Base-by-base conservation (phyloP, 768 basidiomycete genomes). In the Ramaria sp. region DNA sequence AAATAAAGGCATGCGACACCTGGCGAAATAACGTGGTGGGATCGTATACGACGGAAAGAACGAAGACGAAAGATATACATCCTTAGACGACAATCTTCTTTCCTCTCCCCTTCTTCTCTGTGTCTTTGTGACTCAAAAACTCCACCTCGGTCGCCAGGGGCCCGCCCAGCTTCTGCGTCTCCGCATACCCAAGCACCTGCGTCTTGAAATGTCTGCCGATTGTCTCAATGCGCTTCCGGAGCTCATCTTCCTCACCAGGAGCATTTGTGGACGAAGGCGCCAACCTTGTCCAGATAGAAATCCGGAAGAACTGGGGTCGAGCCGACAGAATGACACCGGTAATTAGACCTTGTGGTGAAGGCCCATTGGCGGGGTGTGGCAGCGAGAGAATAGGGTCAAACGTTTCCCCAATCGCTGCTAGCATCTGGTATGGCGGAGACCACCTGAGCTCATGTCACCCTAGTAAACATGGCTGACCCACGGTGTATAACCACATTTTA, bases 401-500 rank as follows among this genome's bases (percentile, higher is more conserved):
- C 0, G 93, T 99, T 73, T 99, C 96, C 53, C 96, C 96, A 62
- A 99, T 99, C 46, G 95, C 96, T 59, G 96, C 96, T 58, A 99
- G 83, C 95, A 98, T 97, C 96, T 98, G 70, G 27, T 22, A 51
- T 12, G 46, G 50, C 13, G 11, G 7, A 22, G 46, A 7, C 7
- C 10, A 39, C 45, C 48, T 48, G 24, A 31, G 22, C 53, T 58
- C 39, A 69, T 71, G 42, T 33, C 30, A 19, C 24, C 27, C 7
- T 22, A 37, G 13, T 22, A 38, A n/a, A 57, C 11, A 57, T 17
- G 27, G 3, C 30, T 13, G 17, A n/a, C 74, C 58, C 68, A 96
- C 95, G 51, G 96, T 99, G 73, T 93, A 94, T 54, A 99, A 78
- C 96, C 96, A 99, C 88, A 94, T 92, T 69, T 84, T 86, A 70